phyloP scores from a whole-genome alignment of 2,329 filamentous ascomycete species.

The Aaosphaeria arxii region DNA sequence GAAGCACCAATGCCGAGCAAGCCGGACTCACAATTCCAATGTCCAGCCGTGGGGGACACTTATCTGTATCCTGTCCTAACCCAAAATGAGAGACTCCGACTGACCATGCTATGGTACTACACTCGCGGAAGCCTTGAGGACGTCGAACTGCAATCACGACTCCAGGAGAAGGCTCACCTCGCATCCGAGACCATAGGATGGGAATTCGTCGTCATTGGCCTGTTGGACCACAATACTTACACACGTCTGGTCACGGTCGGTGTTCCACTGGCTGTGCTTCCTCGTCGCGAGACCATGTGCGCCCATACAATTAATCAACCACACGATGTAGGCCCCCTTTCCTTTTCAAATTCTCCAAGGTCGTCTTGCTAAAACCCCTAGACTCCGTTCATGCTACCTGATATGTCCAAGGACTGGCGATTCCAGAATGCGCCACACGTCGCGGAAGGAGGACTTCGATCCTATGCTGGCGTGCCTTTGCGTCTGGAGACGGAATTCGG shows the following conservation, averaged over 20 bases:
- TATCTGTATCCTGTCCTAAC: conserved; percentile 37
- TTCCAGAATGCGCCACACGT: background rate
- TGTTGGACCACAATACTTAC: conserved; percentile 44
- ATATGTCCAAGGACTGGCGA: background rate
- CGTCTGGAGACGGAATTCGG: background rate
- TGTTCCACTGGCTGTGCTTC: conserved; percentile 41
- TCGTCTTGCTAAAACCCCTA: background rate
- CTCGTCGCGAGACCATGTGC: conserved; percentile 46
- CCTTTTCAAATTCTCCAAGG: background rate
- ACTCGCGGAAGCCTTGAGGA: conserved; percentile 41
- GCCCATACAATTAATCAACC: conserved; percentile 43
- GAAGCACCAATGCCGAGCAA: no score
- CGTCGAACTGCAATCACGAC: conserved; percentile 35
- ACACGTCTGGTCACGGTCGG: conserved; percentile 44
- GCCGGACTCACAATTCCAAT: no score
- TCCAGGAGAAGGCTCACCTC: background rate
- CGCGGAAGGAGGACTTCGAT: background rate
- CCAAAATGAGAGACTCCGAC: conserved; percentile 35
- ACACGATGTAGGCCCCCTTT: conserved; percentile 29
- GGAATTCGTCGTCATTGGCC: conserved; percentile 47
- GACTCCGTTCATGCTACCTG: background rate
- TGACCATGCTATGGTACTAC: conserved; percentile 46
- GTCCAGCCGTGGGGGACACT: background rate
- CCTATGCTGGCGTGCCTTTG: background rate
- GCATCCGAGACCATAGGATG: conserved; percentile 41